phyloP scores from a whole-genome alignment of 306 rosid genomes.

The Carpinus viminea region DNA sequence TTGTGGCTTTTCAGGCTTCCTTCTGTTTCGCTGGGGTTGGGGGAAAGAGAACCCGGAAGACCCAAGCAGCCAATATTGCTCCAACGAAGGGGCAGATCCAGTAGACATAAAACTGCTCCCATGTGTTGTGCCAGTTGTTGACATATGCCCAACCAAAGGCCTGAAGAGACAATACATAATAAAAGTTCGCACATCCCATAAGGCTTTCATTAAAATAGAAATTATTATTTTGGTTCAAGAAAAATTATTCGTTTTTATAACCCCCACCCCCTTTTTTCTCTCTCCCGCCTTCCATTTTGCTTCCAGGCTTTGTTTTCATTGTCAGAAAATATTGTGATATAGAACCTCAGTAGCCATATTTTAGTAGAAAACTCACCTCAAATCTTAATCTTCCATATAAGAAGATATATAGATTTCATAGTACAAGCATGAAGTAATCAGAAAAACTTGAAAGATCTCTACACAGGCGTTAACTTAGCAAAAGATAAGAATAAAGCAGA shows the following conservation, averaged over 20 bases:
- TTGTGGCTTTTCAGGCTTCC: constrained; percentile 46
- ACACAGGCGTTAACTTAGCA: background rate
- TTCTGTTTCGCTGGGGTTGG: constrained; percentile 48
- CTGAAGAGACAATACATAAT: constrained; percentile 36
- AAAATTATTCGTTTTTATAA: no score
- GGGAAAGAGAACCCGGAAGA: constrained; percentile 61
- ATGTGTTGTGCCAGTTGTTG: constrained; percentile 67
- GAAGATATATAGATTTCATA: background rate
- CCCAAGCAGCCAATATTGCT: constrained; percentile 77
- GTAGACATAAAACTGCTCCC: constrained; percentile 88
- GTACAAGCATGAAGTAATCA: background rate
- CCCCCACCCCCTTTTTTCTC: no score
- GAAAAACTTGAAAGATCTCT: background rate
- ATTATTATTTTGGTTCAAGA: no score
- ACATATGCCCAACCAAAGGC: constrained; percentile 94
- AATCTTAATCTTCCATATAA: background rate
- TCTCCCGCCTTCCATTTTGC: background rate
- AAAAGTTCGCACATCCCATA: background rate
- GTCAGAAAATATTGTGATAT: background rate
- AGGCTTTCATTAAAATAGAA: background rate
- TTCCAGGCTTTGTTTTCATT: background rate
- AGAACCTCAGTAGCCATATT: background rate
- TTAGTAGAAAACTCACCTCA: background rate
- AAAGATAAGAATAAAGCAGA: background rate
- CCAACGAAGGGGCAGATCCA: constrained; percentile 81